These are phyloP conservation scores for Gossypium gossypioides DNA, from an alignment of 441 rosid genomes.

Conservation along the genomic window DNA sequence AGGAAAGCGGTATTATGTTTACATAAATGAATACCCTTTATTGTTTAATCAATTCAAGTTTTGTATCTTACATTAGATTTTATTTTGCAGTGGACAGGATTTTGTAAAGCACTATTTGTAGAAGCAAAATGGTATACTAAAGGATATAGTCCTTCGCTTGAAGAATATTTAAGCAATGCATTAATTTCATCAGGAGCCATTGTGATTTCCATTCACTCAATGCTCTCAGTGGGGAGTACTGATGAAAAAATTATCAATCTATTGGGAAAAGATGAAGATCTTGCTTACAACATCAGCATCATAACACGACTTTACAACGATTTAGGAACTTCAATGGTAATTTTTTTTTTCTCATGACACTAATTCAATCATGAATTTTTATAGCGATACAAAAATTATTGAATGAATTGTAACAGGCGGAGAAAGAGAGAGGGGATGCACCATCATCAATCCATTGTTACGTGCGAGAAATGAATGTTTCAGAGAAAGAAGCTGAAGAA, in stretches of 20 bases:
- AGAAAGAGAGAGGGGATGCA: constrained; percentile 42
- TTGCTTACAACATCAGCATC: constrained; percentile 25
- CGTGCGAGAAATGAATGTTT: constrained; percentile 27
- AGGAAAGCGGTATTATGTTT: constrained; percentile 23
- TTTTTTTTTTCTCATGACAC: neutral
- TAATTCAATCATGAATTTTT: too few species aligned
- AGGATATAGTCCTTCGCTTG: constrained; percentile 27
- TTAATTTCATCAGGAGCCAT: constrained; percentile 36
- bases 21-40: neutral
- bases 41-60: neutral
- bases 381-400: too few species aligned
- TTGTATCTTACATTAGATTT: neutral
- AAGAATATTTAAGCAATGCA: constrained; percentile 34
- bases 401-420: constrained; percentile 21
- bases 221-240: constrained; percentile 16
- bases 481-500: constrained; percentile 22
- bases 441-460: constrained; percentile 33
- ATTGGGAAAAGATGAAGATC: constrained; percentile 16
- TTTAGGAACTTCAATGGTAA: constrained; percentile 38
- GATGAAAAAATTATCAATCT: neutral
- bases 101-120: constrained; percentile 31
- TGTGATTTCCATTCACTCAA: constrained; percentile 25
- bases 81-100: constrained; percentile 33
- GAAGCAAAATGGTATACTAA: constrained; percentile 38
- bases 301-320: constrained; percentile 48